Evolutionary conservation across 441 rosid species (phyloP), one percentile per base, ranked within the genome.

Genomic region (Rhodomyrtus psidioides): DNA sequence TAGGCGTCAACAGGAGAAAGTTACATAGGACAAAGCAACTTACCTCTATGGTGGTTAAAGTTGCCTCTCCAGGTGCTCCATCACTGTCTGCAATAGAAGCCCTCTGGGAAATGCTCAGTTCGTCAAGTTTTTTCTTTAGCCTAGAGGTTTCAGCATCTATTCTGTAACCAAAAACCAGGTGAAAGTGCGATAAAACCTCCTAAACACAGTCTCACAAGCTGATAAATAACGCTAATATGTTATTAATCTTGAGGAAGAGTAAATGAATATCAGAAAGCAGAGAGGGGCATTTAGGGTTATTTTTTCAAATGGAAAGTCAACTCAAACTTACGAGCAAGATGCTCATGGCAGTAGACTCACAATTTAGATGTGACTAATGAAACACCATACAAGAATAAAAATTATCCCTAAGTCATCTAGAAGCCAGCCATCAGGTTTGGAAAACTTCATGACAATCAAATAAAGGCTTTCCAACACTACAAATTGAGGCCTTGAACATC

Each of bases 91-190:
- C 95, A 89, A 84, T 88, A 56, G 89, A 85, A 56, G 85, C 55
- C 54, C 92, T 92, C 86, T 62, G 88, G 12, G 88, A 87, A 83
- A 87, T 86, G 84, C 87, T 91, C 86, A 93, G 84, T 84, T 88
- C 88, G 83, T 92, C 95, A 53, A 98, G 98, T 85, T 93, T 93
- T 89, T 88, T 94, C 93, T 94, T 95, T 88, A 98, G 90, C 83
- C 86, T 85, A 79, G 84, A 90, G 85, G 95, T 93, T 94, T 98
- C 99, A 88, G 92, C 95, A 91, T 98, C 96, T 89, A 95, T 94
- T 91, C 99, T 97, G 97, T 83, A 86, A 92, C 87, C 86, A 88
- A 57, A 81, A 86, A 86, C 85, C 62, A 87, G 57, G 87, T 62
- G 57, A 92, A 83, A 27, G 51, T 84, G 85, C 34, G 65, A 82